Percentiles rank a stretch among this genome's conserved stretches.
These are phyloP conservation scores for Ceratocystis colombiana DNA, from an alignment of 2,329 filamentous ascomycete genomes.

Conservation along the genomic window DNA sequence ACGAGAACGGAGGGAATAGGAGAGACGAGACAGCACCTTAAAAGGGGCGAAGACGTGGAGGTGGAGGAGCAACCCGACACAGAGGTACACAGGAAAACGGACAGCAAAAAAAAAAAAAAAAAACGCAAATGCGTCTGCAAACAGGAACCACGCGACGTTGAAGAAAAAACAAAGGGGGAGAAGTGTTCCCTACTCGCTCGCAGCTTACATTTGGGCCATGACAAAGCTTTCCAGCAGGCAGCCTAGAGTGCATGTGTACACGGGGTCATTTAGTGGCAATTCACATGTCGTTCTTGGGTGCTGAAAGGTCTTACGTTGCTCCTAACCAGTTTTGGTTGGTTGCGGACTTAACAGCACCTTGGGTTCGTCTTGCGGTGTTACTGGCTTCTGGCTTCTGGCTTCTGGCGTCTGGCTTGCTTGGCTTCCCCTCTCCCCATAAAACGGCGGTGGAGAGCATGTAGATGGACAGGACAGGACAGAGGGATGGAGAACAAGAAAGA, in stretches of 20 bases:
- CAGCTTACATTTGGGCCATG: not conserved
- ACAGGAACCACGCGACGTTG: not conserved
- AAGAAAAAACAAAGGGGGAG: conserved; percentile 3
- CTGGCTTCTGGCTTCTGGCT: no score
- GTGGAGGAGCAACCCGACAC: not conserved
- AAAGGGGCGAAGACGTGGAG: not conserved
- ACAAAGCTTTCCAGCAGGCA: not conserved
- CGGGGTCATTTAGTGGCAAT: no score
- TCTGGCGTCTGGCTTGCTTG: no score
- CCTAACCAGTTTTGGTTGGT: no score
- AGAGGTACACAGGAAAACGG: not conserved
- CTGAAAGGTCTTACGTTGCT: no score
- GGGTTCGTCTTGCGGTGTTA: no score
- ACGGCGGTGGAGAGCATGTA: not conserved
- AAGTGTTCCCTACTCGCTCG: no score
- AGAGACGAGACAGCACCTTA: not conserved
- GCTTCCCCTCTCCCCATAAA: no score
- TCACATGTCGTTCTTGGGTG: no score
- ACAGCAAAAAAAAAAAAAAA: not conserved
- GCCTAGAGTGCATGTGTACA: no score
- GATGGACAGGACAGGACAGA: not conserved
- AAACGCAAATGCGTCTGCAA: not conserved
- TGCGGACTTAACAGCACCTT: no score
- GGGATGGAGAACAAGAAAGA: not conserved
- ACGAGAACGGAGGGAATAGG: not conserved